Evolutionary conservation across 495 filamentous ascomycete species (phyloP), one percentile per base, ranked within the genome.

Genomic region (Choiromyces venosus): DNA sequence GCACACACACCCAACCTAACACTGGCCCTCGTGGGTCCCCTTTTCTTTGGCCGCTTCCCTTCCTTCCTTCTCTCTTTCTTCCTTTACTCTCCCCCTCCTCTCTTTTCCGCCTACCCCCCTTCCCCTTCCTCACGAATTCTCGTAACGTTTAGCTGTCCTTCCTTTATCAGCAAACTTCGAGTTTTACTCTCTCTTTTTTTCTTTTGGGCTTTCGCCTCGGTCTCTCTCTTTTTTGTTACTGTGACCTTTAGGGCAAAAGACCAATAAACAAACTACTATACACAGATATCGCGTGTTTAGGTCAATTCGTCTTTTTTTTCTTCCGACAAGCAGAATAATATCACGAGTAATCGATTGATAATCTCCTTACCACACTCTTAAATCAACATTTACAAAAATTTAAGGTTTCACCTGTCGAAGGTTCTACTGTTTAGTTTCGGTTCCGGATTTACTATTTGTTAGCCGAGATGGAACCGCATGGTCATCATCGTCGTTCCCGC

Each of bases 111-210:
- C 35, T 37, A 19, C 38, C 42, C 37, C 25, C 35, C 37, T 25
- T 33, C 36, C n/a, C 36, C 71, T 19, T 68, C 42, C 70, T 56
- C 64, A 73, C 70, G 68, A 75, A 71, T 74, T 39, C 44, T 75
- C 25, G 65, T 66, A 73, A 71, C 72, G 70, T 77, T 69, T 77
- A 71, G 79, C 74, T 78, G 79, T 74, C 79, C 79, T 78, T 80
- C 79, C 71, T 80, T 80, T 80, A 80, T 80, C 79, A 78, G 78
- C 79, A 80, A 67, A 80, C 70, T 67, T 67, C 69, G 73, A 66
- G 35, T 29, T 29, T 25, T 37, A 67, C 71, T 74, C 65, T 74
- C 65, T 69, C 78, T 52, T 68, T 79, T 70, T 44, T 79, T 73
- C 73, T 61, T 71, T 74, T 66, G 66, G 66, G 66, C 42, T 61